Evolutionary conservation across 140 eudicot genomes (phyloP), one percentile per base, ranked within the genome.

Genomic region (Erigeron philadelphicus): DNA sequence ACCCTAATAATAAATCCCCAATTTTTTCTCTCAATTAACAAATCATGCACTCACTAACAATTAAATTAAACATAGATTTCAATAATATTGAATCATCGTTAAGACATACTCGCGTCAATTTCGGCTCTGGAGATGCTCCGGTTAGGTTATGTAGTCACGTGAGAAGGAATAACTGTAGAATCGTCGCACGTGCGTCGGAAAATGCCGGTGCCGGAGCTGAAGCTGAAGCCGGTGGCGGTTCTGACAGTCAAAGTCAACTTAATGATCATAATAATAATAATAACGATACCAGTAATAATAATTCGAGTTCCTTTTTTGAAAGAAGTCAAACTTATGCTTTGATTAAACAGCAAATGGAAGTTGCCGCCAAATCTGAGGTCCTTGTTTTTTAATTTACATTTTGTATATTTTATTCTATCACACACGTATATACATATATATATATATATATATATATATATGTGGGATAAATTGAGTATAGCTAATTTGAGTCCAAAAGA

Each of bases 321-420:
- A 71, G 95, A 74, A 87, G 80, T 74, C 97, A 94, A 53, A 85
- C 87, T 31, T 89, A 94, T 68, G 94, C 95, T 38, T 71, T 94
- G 75, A 70, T 94, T 80, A 94, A 85, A 81, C 97, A 89, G 64
- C 94, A 89, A 62, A 82, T 94, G 99, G 95, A 89, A 71, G 89
- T 94, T 48, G 99, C 99, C 31, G 94, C 95, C 12, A 94, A 94
- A 72, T 81, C 95, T 10, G 99, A 94, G 99, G 99, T 89, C 43
- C 10, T 61, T 41, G 19, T 15, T 23, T 23, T 0, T 10, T 58
- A 21, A 0, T 21, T 21, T 21, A 21, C 25, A 21, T 50, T 13
- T 50, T 53, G 2, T 31, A 23, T 31, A 10, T 60, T 60, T 11
- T 7, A 23, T 10, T 59, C 9, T 11, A 3, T 25, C 0, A 11